These are phyloP conservation scores for Nemophila menziesii DNA, from an alignment of 257 asterid genomes.

Conservation along the genomic window DNA sequence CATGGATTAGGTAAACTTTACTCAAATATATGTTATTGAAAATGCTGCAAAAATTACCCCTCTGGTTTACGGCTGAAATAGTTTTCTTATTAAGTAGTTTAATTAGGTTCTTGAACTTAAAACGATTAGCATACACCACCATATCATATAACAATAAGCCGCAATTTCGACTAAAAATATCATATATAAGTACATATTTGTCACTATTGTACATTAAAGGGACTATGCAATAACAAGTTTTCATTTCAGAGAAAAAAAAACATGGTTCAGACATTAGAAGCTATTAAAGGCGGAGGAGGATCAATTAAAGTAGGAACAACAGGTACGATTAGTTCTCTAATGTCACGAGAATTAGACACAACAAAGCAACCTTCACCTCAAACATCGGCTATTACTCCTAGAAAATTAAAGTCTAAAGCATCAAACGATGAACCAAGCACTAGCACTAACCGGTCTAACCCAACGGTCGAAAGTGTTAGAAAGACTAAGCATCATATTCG, in stretches of 20 bases:
- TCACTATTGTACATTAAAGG: not conserved
- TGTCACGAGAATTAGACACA: constrained; percentile 61
- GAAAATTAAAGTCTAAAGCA: constrained; percentile 21
- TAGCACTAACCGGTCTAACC: constrained; percentile 14
- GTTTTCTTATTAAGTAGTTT: too few relatives aligned
- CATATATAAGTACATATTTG: not conserved
- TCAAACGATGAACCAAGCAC: constrained; percentile 40
- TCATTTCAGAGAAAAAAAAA: constrained; percentile 4
- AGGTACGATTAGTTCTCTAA: constrained; percentile 67
- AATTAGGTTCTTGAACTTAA: too few relatives aligned
- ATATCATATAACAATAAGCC: too few relatives aligned
- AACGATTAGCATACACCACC: too few relatives aligned
- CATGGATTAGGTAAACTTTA: not conserved
- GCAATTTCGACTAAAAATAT: too few relatives aligned
- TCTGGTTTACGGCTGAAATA: too few relatives aligned
- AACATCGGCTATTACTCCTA: constrained; percentile 21
- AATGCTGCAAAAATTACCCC: too few relatives aligned
- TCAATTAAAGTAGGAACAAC: constrained; percentile 70
- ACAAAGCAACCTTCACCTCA: constrained; percentile 25
- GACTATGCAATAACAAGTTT: not conserved
- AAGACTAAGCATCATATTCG: constrained; percentile 32
- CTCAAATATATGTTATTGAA: too few relatives aligned
- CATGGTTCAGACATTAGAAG: constrained; percentile 61
- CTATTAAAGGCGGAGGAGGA: constrained; percentile 68
- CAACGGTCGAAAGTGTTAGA: constrained; percentile 21